Evolutionary conservation across 768 basidiomycete species (phyloP).

Genomic region (Hydnomerulius pinastri): DNA sequence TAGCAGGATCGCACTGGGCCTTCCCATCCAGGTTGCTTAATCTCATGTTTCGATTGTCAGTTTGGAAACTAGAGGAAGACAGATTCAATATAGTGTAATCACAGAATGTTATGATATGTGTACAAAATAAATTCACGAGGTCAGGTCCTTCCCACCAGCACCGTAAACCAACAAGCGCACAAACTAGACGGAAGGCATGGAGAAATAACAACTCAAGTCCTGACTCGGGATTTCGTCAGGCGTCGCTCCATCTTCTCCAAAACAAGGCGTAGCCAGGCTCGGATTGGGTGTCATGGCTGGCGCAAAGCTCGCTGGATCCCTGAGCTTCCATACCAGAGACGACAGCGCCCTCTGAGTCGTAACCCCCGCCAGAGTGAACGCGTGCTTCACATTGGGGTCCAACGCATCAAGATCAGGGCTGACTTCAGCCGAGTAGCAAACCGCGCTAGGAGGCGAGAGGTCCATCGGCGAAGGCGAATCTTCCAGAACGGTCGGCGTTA

Average conservation of each 20-base stretch:
- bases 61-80: neutral
- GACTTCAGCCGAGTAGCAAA: neutral
- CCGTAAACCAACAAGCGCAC: neutral
- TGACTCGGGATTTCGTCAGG: neutral
- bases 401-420: neutral
- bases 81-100: neutral
- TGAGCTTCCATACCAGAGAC: neutral
- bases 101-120: neutral
- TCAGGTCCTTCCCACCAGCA: too few species aligned
- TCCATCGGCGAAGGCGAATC: conserved; percentile 24
- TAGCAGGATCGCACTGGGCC: conserved; percentile 47
- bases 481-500: conserved; percentile 18
- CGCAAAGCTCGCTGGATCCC: neutral
- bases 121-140: too few species aligned
- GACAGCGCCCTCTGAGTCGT: neutral
- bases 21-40: conserved; percentile 26
- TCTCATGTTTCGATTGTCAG: neutral
- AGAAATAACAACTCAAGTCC: neutral
- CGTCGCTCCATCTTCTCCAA: neutral
- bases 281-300: neutral
- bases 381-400: neutral
- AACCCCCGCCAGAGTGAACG: neutral
- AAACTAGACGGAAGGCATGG: neutral
- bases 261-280: neutral
- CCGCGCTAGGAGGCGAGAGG: conserved; percentile 7